These are phyloP conservation scores for Ceratocystis alfenasii DNA, from an alignment of 2,329 filamentous ascomycete genomes.

Conservation along the genomic window DNA sequence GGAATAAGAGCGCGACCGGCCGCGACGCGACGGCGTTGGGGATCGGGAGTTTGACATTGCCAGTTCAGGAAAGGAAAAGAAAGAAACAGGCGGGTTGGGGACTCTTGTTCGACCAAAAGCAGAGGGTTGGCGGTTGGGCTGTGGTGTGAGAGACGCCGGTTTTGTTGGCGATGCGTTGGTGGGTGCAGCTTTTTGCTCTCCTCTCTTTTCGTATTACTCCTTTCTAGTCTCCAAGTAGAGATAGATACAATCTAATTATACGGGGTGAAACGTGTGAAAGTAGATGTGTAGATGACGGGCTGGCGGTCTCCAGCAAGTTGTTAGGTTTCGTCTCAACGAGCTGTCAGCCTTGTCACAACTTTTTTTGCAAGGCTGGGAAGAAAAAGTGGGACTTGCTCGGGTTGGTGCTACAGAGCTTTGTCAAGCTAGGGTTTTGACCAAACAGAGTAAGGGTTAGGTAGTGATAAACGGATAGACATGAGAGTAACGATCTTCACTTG, in stretches of 20 bases:
- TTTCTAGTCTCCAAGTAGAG: too few relatives aligned
- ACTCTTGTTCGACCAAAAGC: neutral
- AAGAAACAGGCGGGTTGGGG: neutral
- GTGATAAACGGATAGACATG: too few relatives aligned
- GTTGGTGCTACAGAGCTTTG: neutral
- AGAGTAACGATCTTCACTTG: too few relatives aligned
- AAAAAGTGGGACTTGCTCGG: neutral
- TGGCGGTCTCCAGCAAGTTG: neutral
- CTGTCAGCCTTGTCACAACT: slow-evolving; percentile 7
- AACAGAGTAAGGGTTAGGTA: too few relatives aligned
- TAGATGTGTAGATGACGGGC: too few relatives aligned
- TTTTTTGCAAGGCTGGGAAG: slow-evolving; percentile 14
- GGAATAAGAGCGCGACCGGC: slow-evolving; percentile 25
- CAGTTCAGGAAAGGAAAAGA: too few relatives aligned
- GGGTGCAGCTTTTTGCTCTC: too few relatives aligned
- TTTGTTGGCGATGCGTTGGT: too few relatives aligned
- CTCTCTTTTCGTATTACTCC: too few relatives aligned
- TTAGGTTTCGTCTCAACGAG: neutral
- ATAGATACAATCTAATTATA: too few relatives aligned
- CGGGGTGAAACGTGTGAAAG: too few relatives aligned
- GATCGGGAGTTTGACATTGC: slow-evolving; percentile 8
- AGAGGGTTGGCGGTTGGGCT: neutral
- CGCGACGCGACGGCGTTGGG: slow-evolving; percentile 10
- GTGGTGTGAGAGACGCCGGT: too few relatives aligned
- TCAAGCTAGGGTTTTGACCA: neutral